Percentiles rank a stretch among this genome's conserved stretches.
Evolutionary conservation across 106 monocot species (phyloP).

Genomic region (Narthecium ossifragum): DNA sequence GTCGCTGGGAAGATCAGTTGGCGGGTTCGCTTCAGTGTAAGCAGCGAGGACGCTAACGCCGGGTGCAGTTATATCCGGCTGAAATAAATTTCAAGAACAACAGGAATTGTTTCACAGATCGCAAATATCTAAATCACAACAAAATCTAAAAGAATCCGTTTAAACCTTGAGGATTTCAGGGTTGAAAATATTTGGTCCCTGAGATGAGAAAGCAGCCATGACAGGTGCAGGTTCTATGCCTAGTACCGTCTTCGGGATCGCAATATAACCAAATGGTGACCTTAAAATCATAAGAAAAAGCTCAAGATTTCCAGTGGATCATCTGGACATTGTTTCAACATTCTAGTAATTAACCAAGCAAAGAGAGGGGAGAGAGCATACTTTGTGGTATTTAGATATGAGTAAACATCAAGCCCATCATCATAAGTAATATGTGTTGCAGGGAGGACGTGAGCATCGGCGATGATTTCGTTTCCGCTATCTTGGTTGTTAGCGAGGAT

Average conservation of each 20-base stretch:
- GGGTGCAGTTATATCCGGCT: slow-evolving; percentile 65
- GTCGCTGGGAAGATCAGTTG: slow-evolving; percentile 15
- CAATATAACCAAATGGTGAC: slow-evolving; percentile 25
- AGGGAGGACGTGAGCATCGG: slow-evolving; percentile 38
- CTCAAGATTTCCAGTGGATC: no score
- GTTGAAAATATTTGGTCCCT: slow-evolving; percentile 32
- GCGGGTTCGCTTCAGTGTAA: slow-evolving; percentile 11
- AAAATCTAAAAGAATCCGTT: background rate
- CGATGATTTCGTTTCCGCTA: slow-evolving; percentile 16
- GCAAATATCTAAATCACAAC: no score
- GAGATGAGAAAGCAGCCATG: slow-evolving; percentile 52
- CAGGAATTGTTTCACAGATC: no score
- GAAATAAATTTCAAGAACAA: background rate
- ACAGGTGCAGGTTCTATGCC: slow-evolving; percentile 28
- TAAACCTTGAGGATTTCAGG: slow-evolving; percentile 51
- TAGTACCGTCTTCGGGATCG: slow-evolving; percentile 2
- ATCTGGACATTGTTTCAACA: no score
- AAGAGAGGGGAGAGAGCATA: background rate
- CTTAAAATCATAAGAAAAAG: background rate
- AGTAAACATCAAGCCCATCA: slow-evolving; percentile 26
- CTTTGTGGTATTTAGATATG: slow-evolving; percentile 23
- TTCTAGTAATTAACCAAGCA: no score
- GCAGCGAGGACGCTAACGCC: slow-evolving; percentile 47
- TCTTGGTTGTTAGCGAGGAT: slow-evolving; percentile 19
- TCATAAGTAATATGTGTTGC: slow-evolving; percentile 32